Conservation (phyloP, 176 grass and related monocot species). For the Echinochloa phyllopogon region DNA sequence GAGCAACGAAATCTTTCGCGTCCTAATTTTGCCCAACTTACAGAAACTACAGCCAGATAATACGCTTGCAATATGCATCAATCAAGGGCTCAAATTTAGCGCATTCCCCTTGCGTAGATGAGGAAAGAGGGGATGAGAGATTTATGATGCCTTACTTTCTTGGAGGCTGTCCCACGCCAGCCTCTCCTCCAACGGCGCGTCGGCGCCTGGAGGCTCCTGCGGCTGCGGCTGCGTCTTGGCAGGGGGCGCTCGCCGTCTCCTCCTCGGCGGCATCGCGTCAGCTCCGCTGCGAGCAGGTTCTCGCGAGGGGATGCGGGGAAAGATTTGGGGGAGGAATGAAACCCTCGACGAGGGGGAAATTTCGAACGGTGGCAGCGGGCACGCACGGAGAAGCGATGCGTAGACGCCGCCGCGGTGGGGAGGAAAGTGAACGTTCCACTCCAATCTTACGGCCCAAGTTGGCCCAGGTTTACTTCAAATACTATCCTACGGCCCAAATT, state of each 20-base stretch:
- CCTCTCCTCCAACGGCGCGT: conserved; percentile 40
- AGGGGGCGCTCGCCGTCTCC: conserved; percentile 20
- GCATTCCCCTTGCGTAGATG: background rate
- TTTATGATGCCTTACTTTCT: conserved; percentile 40
- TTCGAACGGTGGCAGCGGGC: conserved; percentile 20
- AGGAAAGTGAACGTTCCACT: background rate
- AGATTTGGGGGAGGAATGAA: background rate
- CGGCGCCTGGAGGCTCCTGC: conserved; percentile 25
- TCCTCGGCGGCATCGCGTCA: conserved; percentile 42
- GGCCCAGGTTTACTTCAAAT: too few relatives aligned
- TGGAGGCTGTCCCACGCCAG: conserved; percentile 32
- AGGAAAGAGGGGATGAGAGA: background rate
- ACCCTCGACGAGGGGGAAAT: background rate
- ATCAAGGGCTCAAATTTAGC: background rate
- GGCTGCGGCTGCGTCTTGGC: conserved; percentile 13
- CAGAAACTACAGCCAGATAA: background rate
- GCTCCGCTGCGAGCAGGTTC: background rate
- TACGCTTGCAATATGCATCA: background rate
- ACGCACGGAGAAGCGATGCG: too few relatives aligned
- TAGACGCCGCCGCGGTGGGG: too few relatives aligned
- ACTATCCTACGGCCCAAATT: background rate
- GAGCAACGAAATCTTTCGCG: background rate
- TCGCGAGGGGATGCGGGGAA: background rate
- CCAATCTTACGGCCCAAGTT: background rate
- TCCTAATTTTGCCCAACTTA: background rate